Base-by-base conservation (phyloP, 1,284 basidiomycete species). In the Xerocomus cyaneibrunnescens region DNA sequence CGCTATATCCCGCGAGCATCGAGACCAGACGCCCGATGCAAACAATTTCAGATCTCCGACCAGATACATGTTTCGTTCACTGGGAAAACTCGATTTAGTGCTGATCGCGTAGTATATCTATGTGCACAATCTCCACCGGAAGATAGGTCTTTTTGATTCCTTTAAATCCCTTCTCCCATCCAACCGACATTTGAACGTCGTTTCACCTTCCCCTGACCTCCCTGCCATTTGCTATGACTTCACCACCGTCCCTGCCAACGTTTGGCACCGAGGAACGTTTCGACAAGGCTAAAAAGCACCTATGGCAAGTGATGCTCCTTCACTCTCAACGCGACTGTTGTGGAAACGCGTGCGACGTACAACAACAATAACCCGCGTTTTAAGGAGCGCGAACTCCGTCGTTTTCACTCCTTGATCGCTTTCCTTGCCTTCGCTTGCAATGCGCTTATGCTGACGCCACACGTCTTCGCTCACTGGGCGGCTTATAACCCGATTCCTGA, bases 41-140 rank as follows among this genome's bases (percentile, higher is more conserved):
- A 62, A 54, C 50, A 67, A 57, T 55, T 65, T 65, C 60, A 71
- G 70, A 68, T 68, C 66, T 68, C 69, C 69, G 69, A 71, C 69
- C 54, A 62, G 66, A 71, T 70, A 51, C 56, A 56, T 65, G 68
- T 64, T 64, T 71, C 68, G 67, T 57, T 69, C 62, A 67, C 56
- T 59, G 64, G 69, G 55, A 71, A 69, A 65, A 65, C 57, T 70
- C 62, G 59, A 66, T 69, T 70, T 68, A 66, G 69, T 61, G 57
- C 57, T 71, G 69, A 72, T 68, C 66, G 60, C 67, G 67, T 71
- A 65, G 66, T 69, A 67, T 70, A 72, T 72, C 68, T 72, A 70
- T 67, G 67, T 71, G 62, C 59, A 68, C 62, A 70, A 71, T 68
- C 66, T 69, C 67, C 56, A 70, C 66, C 67, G 67, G 60, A 51